These are phyloP conservation scores for Vigna mungo DNA, from an alignment of 306 rosid genomes.

Conservation along the genomic window DNA sequence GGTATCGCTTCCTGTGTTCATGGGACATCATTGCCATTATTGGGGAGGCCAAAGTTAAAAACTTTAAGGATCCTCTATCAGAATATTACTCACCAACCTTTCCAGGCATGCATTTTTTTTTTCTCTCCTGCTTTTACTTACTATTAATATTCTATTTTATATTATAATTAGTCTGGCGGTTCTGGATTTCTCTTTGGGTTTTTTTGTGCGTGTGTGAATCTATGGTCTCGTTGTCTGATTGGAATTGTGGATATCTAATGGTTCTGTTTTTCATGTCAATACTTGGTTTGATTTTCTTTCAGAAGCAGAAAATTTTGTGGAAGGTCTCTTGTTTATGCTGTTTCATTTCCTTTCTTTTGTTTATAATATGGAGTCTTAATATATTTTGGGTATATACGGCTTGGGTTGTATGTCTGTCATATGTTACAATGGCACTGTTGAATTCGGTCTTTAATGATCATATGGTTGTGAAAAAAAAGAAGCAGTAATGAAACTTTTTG, in stretches of 20 bases:
- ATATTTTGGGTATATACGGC: not conserved
- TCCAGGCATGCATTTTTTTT: not conserved
- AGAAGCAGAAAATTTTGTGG: not conserved
- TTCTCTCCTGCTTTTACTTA: not conserved
- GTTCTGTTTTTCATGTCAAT: conserved; percentile 4
- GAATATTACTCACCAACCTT: not conserved
- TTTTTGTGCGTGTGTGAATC: not conserved
- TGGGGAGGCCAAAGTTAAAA: not conserved
- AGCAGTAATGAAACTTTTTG: not conserved
- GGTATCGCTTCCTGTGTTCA: too few relatives aligned
- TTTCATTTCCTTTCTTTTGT: conserved; percentile 1
- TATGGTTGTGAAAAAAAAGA: not conserved
- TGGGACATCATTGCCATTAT: too few relatives aligned
- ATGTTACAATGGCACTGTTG: not conserved
- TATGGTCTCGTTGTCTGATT: not conserved
- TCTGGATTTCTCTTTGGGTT: conserved; percentile 8
- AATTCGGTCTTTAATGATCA: not conserved
- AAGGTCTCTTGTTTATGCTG: not conserved
- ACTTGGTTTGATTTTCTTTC: not conserved
- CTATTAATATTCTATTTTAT: not conserved
- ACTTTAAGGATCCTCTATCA: conserved; percentile 8
- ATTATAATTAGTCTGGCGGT: not conserved
- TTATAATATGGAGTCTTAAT: not conserved
- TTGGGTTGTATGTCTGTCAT: not conserved
- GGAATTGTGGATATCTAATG: not conserved